These are phyloP conservation scores for Pestalotiopsis fici DNA, from an alignment of 2,329 filamentous ascomycete genomes.

Conservation along the genomic window DNA sequence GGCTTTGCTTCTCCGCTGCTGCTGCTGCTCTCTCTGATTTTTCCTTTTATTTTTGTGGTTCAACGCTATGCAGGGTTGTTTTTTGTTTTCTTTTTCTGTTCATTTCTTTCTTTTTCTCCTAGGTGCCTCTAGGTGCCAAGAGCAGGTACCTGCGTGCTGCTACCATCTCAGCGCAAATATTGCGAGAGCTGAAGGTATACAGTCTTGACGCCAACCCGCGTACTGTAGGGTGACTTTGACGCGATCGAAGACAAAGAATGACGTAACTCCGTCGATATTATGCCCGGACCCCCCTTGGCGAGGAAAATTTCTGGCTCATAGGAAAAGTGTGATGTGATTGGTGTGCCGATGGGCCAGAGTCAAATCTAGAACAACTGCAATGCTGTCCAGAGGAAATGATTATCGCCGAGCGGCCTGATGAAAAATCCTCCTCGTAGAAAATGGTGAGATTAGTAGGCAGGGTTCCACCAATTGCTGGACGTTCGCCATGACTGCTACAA, in stretches of 20 bases:
- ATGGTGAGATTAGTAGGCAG: not conserved
- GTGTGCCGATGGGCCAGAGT: not conserved
- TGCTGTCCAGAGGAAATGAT: not conserved
- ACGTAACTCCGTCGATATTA: conserved; percentile 16
- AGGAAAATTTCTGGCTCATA: conserved; percentile 12
- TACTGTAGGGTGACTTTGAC: conserved; percentile 6
- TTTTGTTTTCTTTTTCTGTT: not conserved
- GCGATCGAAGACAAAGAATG: conserved; percentile 10
- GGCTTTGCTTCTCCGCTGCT: not conserved
- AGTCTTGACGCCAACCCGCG: not conserved
- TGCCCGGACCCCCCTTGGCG: conserved; percentile 9
- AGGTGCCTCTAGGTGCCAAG: not conserved
- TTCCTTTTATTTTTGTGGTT: not conserved
- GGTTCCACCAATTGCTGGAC: not conserved
- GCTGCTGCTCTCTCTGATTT: not conserved
- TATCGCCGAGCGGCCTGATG: not conserved
- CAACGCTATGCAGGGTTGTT: not conserved
- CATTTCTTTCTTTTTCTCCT: not conserved
- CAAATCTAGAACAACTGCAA: conserved; percentile 1
- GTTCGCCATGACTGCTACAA: not conserved
- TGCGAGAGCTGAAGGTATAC: not conserved
- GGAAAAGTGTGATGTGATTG: conserved; percentile 8
- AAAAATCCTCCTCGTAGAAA: not conserved
- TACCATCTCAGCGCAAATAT: not conserved
- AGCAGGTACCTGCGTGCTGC: not conserved